Conservation (phyloP, 1,139 yeast genomes). For the Meyerozyma carpophila region DNA sequence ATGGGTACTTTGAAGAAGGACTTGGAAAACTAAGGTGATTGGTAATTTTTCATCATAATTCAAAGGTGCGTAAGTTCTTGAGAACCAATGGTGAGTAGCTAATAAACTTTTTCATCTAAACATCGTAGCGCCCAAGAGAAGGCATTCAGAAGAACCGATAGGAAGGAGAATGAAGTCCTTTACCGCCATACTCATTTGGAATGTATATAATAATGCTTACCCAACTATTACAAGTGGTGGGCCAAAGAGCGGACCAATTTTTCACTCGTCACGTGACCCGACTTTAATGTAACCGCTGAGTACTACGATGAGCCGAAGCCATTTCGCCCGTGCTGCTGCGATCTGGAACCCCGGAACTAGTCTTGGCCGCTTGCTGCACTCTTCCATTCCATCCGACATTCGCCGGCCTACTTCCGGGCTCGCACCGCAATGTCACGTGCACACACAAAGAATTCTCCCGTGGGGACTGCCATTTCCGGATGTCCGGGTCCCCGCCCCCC, state of each 20-base stretch:
- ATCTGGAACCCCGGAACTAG: background rate
- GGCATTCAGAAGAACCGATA: too few species aligned
- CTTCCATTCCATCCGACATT: too few species aligned
- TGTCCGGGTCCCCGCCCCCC: conserved; percentile 1
- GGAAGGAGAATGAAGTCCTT: too few species aligned
- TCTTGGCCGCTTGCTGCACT: background rate
- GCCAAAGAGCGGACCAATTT: background rate
- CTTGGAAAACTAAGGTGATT: conserved; percentile 24
- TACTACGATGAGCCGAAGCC: too few species aligned
- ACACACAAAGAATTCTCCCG: background rate
- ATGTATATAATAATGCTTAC: too few species aligned
- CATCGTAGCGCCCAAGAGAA: too few species aligned
- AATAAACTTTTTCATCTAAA: too few species aligned
- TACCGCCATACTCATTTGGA: too few species aligned
- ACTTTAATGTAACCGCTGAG: background rate
- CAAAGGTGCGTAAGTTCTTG: background rate
- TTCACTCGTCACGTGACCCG: background rate
- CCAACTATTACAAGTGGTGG: too few species aligned
- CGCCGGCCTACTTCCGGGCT: background rate
- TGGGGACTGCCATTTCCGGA: background rate
- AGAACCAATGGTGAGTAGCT: too few species aligned
- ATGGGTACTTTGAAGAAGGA: conserved; percentile 99
- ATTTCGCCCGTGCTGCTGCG: too few species aligned
- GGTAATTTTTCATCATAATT: background rate
- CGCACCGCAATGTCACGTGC: background rate